Conservation (phyloP, 176 grass and related monocot species). For the Raddia guianensis region DNA sequence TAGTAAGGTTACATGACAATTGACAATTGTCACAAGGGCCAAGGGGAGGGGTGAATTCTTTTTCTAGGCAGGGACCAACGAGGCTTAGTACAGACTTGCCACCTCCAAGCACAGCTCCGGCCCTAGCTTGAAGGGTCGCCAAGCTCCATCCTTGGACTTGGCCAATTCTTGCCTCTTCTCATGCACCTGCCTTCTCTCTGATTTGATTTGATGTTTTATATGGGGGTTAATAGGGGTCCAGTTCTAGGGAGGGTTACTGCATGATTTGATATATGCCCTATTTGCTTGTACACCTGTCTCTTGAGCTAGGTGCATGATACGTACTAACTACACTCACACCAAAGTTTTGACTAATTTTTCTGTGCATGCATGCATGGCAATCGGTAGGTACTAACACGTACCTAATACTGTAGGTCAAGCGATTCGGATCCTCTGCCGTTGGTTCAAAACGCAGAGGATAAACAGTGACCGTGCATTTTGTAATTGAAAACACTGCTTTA, state of each 20-base stretch:
- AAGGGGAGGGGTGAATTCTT: conserved; percentile 19
- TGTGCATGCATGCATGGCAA: not conserved
- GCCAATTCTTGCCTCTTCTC: conserved; percentile 47
- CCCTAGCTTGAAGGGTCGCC: conserved; percentile 64
- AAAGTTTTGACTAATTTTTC: conserved; percentile 46
- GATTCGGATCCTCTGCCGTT: no score
- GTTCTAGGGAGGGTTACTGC: conserved; percentile 53
- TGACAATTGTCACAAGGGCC: conserved; percentile 56
- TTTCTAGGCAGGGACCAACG: conserved; percentile 38
- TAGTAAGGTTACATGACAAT: conserved; percentile 38
- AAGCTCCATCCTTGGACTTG: conserved; percentile 55
- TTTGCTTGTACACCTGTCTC: conserved; percentile 43
- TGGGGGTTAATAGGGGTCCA: conserved; percentile 41
- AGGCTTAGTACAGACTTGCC: conserved; percentile 35
- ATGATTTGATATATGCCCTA: conserved; percentile 39
- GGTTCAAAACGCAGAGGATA: no score
- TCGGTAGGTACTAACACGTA: not conserved
- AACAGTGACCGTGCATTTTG: no score
- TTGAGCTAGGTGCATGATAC: conserved; percentile 36
- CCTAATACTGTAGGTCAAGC: no score
- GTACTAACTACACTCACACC: conserved; percentile 26
- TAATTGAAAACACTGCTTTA: no score
- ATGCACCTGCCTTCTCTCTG: conserved; percentile 24
- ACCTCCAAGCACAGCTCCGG: conserved; percentile 42
- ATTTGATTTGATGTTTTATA: conserved; percentile 50